Evolutionary conservation across 345 rosid species (phyloP).

Genomic region (Brassica carinata): DNA sequence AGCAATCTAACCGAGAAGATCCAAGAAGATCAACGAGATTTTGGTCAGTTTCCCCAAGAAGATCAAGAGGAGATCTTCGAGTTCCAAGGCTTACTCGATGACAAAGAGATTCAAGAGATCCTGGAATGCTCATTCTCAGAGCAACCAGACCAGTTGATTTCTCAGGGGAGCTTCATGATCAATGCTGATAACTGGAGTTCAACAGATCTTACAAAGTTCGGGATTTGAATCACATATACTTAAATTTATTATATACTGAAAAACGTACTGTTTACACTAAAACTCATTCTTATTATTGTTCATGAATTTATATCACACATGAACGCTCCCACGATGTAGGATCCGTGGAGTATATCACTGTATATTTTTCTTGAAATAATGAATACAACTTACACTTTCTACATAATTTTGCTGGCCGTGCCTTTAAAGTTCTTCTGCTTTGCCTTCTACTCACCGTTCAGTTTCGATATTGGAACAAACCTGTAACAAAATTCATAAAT

Average conservation of each 20-base stretch:
- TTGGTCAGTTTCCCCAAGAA: slow-evolving; percentile 30
- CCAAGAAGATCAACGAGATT: slow-evolving; percentile 23
- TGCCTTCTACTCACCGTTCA: slow-evolving; percentile 8
- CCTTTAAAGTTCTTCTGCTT: slow-evolving; percentile 1
- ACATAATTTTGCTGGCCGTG: not conserved
- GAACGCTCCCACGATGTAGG: slow-evolving; percentile 29
- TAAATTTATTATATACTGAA: slow-evolving; percentile 14
- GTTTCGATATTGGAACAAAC: slow-evolving; percentile 6
- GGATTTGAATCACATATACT: slow-evolving; percentile 38
- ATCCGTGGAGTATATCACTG: slow-evolving; percentile 36
- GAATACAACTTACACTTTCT: slow-evolving; percentile 26
- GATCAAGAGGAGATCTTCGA: slow-evolving; percentile 37
- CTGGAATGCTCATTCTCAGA: slow-evolving; percentile 33
- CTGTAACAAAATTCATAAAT: not conserved
- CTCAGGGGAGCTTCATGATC: slow-evolving; percentile 45
- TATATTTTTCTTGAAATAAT: slow-evolving; percentile 34
- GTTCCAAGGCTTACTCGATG: slow-evolving; percentile 43
- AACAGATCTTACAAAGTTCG: slow-evolving; percentile 58
- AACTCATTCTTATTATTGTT: slow-evolving; percentile 35
- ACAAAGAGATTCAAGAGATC: slow-evolving; percentile 52
- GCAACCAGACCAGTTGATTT: slow-evolving; percentile 45
- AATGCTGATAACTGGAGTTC: slow-evolving; percentile 54
- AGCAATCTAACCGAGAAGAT: slow-evolving; percentile 7
- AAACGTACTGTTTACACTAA: slow-evolving; percentile 22
- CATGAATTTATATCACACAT: slow-evolving; percentile 26